phyloP scores from a whole-genome alignment of 202 grass and related monocot genomes.

The Brachypodium distachyon region DNA sequence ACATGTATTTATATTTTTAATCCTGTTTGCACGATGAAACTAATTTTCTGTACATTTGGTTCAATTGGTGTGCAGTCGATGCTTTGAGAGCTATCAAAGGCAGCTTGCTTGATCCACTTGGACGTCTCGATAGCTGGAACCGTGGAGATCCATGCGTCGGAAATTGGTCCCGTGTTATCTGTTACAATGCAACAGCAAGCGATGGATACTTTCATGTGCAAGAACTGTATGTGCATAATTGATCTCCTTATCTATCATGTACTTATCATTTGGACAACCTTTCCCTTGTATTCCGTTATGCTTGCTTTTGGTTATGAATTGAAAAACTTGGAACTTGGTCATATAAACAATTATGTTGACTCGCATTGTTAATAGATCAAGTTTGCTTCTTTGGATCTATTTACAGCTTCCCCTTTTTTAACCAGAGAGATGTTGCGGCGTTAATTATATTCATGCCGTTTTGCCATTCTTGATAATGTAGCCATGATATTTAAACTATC shows the following conservation, averaged over 20 bases:
- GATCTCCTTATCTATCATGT: constrained; percentile 14
- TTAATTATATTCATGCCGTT: background rate
- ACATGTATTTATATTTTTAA: background rate
- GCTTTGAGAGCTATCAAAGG: constrained; percentile 66
- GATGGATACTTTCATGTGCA: constrained; percentile 78
- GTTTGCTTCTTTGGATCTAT: background rate
- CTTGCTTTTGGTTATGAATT: background rate
- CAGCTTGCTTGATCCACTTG: constrained; percentile 46
- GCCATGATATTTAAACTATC: constrained; percentile 6
- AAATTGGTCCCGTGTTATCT: constrained; percentile 72
- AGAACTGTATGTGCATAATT: constrained; percentile 69
- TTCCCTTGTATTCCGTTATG: background rate
- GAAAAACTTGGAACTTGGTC: background rate
- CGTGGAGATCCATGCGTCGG: constrained; percentile 73
- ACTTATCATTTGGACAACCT: background rate
- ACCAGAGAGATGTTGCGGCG: background rate
- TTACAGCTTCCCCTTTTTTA: background rate
- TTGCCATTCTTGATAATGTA: too few species aligned
- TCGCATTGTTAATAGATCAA: background rate
- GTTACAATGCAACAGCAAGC: constrained; percentile 40
- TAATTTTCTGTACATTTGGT: constrained; percentile 5
- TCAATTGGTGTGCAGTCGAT: constrained; percentile 40
- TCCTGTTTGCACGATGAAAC: background rate
- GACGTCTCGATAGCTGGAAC: constrained; percentile 48
- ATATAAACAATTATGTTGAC: background rate